Conservation (phyloP, 495 filamentous ascomycete species). For the Daldinia concentrica region DNA sequence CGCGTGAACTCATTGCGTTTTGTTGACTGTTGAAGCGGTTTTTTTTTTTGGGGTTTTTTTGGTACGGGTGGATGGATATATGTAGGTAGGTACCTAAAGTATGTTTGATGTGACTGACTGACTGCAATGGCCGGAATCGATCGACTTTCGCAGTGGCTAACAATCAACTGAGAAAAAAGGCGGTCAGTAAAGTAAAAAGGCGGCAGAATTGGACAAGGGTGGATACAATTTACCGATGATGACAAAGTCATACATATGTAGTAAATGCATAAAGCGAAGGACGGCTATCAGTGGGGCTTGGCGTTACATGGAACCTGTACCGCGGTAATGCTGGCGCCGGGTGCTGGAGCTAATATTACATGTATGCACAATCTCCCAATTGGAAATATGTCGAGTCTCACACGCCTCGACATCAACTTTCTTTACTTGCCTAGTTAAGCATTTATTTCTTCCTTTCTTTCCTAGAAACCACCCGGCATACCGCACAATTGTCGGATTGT, state of each 20-base stretch:
- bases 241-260: background rate
- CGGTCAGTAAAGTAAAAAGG: slow-evolving; percentile 24
- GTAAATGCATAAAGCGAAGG: slow-evolving; percentile 1
- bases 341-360: background rate
- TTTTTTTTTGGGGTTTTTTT: background rate
- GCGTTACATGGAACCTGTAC: slow-evolving; percentile 1
- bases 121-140: slow-evolving; percentile 2
- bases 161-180: slow-evolving; percentile 45
- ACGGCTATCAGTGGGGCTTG: background rate
- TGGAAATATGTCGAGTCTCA: slow-evolving; percentile 13
- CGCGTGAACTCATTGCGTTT: slow-evolving; percentile 61
- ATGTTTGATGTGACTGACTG: too few relatives aligned
- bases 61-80: background rate
- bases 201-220: slow-evolving; percentile 43
- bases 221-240: background rate
- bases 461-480: background rate
- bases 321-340: background rate
- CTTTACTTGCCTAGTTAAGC: too few relatives aligned
- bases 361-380: background rate
- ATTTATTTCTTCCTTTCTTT: background rate
- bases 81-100: too few relatives aligned
- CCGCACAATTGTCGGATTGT: background rate
- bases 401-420: slow-evolving; percentile 12
- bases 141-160: slow-evolving; percentile 2
- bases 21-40: background rate